A percentile compares a stretch with the other conserved stretches of the same genome.
phyloP scores from a whole-genome alignment of 2,329 filamentous ascomycete species.

The Xylariaceae sp. region DNA sequence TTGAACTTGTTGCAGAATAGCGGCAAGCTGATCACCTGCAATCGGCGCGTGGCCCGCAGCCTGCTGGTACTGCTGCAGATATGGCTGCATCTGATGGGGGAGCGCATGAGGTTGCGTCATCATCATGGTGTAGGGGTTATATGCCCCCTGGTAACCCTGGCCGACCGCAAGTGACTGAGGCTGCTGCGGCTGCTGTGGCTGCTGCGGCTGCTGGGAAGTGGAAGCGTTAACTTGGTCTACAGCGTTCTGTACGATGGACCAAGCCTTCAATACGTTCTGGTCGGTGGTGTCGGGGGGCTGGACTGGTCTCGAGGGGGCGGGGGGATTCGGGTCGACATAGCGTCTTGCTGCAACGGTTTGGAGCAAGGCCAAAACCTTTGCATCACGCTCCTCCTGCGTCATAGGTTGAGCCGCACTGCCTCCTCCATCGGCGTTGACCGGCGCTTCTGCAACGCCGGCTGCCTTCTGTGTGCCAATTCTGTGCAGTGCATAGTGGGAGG shows the following conservation, averaged over 20 bases:
- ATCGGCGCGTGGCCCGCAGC: slow-evolving; percentile 15
- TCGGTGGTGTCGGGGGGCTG: slow-evolving; percentile 39
- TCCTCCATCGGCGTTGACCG: too few species aligned
- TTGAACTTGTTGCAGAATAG: slow-evolving; percentile 26
- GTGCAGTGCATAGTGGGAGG: slow-evolving; percentile 38
- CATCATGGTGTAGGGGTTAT: too few species aligned
- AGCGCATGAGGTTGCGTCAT: slow-evolving; percentile 2
- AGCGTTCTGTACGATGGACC: slow-evolving; percentile 38
- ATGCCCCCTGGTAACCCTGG: too few species aligned
- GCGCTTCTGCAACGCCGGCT: too few species aligned
- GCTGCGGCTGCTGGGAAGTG: slow-evolving; percentile 43
- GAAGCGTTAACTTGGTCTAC: slow-evolving; percentile 39
- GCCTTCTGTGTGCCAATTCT: slow-evolving; percentile 32
- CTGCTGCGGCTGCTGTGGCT: too few species aligned
- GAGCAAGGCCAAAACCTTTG: slow-evolving; percentile 38
- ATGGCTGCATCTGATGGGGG: slow-evolving; percentile 16
- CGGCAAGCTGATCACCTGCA: slow-evolving; percentile 17
- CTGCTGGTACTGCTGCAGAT: slow-evolving; percentile 13
- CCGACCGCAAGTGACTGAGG: too few species aligned
- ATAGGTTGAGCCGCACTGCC: slow-evolving; percentile 30
- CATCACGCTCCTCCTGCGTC: slow-evolving; percentile 33
- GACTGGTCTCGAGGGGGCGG: slow-evolving; percentile 29
- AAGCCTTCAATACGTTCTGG: slow-evolving; percentile 37
- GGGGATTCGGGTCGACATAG: slow-evolving; percentile 39
- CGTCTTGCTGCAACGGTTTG: slow-evolving; percentile 38